Evolutionary conservation across 495 filamentous ascomycete species (phyloP), one percentile per base, ranked within the genome.

Genomic region (Tuber borchii): DNA sequence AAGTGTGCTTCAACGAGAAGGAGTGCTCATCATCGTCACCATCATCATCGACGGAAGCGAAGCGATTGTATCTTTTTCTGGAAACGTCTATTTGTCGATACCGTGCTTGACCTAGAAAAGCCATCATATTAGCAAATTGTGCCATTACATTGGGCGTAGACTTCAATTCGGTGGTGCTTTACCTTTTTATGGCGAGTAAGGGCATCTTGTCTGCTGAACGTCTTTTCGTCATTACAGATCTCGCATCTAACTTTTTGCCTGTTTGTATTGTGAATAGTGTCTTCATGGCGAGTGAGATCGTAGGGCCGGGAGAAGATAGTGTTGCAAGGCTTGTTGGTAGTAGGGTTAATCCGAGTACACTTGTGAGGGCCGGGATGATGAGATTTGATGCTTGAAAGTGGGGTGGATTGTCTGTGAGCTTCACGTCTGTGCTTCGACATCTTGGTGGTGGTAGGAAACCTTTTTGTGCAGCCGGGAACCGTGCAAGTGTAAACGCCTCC

Each of bases 221-320:
- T 95, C 87, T 98, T 97, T 82, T 97, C 94, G 78, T 98, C 95
- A n/a, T 93, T 94, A 85, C 95, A 98, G 70, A 96, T 85, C 73
- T 94, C 90, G 84, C 95, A 99, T 37, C 93, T 90, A n/a, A 97
- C 94, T 85, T 99, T 98, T 82, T 93, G 90, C 88, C 97, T 97
- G 80, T 90, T 88, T 7, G 91, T 91, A 79, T 97, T 97, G 87
- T 99, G 95, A 79, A 98, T 97, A 17, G 95, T 98, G 80, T 97
- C 95, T 84, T 99, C 95, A 83, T 99, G 95, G 16, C 95, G 88
- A 16, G 95, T 99, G 45, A 99, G 88, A 85, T 99, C 95, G 88
- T 99, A 99, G 45, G 95, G 94, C n/a, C 95, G 88, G 2, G 95
- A 97, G 86, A 99, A 99, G 74, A 95, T 87, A 12, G 93, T 95